Base-by-base conservation (phyloP, 768 basidiomycete genomes). In the Boletus sensibilis region DNA sequence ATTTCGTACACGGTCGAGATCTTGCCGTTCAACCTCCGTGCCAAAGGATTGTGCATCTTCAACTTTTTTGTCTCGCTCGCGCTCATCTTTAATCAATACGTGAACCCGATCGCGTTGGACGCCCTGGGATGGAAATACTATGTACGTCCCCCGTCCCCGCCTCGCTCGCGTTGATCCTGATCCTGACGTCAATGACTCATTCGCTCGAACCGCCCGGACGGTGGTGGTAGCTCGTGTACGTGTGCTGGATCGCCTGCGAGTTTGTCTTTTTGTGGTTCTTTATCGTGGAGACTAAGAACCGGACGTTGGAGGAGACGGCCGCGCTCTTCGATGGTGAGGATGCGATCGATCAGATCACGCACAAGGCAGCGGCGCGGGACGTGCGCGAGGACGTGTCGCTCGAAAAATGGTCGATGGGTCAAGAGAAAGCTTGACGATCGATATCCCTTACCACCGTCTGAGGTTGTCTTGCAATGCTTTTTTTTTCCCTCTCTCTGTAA, bases 1-100 rank as follows among this genome's bases (percentile, higher is more conserved):
- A 70, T 83, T 31, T 64, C 79, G 0, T 86, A 84, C 61, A 79
- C 81, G 7, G 75, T 93, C 55, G 93, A 94, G 68, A 92, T 94
- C 60, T 71, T 94, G 4, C 92, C 91, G 0, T 91, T 84, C 72
- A 79, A 76, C 56, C 85, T 93, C 56, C 85, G 92, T 50, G 91
- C 91, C 11, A 90, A 85, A 64, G 90, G 90, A 0, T 86, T 90
- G 58, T 85, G 88, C 8, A 67, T 89, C 35, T 89, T 91, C 86
- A 87, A 86, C 67, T 71, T 88, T 49, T 75, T 76, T 5, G 76
- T 88, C 31, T 85, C 82, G 64, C 74, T 87, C 38, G 82, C 86
- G 2, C 75, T 88, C 27, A 86, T 89, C 3, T 87, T 93, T 71
- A 92, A 88, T 63, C 87, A 88, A 65, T 88, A 90, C 52, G 82